Evolutionary conservation across 2,329 filamentous ascomycete genomes (phyloP).

Genomic region (Ceratocystis colombiana): DNA sequence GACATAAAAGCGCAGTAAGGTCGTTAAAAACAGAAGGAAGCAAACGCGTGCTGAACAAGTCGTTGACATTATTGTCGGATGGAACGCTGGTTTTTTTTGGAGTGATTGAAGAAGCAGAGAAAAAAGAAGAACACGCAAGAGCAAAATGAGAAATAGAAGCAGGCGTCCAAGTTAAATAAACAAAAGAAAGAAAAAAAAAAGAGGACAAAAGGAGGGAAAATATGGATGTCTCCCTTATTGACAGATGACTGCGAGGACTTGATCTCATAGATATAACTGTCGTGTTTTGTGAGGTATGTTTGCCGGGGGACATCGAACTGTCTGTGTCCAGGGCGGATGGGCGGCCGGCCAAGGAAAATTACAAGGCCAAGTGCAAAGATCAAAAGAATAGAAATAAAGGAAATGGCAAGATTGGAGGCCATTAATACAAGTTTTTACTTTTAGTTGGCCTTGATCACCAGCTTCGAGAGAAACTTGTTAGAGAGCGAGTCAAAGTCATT

Average conservation of each 20-base stretch:
- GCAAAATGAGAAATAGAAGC: constrained; percentile 20
- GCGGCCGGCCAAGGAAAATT: neutral
- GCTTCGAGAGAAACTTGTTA: constrained; percentile 93
- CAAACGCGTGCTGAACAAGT: constrained; percentile 18
- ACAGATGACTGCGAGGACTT: neutral
- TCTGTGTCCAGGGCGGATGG: neutral
- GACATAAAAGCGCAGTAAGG: constrained; percentile 13
- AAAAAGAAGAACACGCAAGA: constrained; percentile 21
- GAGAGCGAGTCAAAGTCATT: constrained; percentile 90
- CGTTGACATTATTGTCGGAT: constrained; percentile 34
- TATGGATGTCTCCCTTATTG: neutral
- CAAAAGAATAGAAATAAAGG: constrained; percentile 28
- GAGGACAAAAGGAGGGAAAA: neutral
- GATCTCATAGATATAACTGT: neutral
- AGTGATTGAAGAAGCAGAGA: constrained; percentile 25
- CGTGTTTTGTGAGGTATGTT: neutral
- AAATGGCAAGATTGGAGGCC: constrained; percentile 28
- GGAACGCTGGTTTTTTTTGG: constrained; percentile 26
- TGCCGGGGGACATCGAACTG: too few species aligned
- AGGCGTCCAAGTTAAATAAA: neutral
- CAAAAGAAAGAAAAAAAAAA: constrained; percentile 12
- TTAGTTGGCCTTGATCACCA: constrained; percentile 90
- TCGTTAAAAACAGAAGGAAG: constrained; percentile 12
- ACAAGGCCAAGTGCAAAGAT: constrained; percentile 16
- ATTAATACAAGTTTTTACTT: neutral